Base-by-base conservation (phyloP, 805 yeast species). In the Candida jianshihensis region DNA sequence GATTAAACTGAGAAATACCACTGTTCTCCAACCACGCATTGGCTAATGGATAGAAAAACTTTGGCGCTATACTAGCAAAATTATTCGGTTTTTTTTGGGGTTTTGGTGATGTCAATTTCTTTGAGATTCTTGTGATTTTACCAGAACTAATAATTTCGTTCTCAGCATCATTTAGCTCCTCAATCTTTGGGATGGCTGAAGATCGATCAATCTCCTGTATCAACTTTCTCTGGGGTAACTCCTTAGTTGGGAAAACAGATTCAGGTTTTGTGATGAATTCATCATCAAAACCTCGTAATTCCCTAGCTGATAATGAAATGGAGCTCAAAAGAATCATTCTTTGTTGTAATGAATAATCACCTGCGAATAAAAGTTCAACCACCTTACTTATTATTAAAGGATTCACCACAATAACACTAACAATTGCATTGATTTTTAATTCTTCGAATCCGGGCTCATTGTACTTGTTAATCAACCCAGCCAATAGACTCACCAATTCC, bases 341-440 rank as follows among this genome's bases (percentile, higher is more conserved):
- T 41, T 81, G 89, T 42, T 83, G 92, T 15, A 92, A 55, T 0
- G 95, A 86, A 42, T 81, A 75, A 50, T 90, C 98, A 0, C 89
- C 88, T 0, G 70, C 65, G 25, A 75, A 61, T 14, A 88, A 60
- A 14, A 79, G 54, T 19, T 63, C 52, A 28, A 73, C 48, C 6
- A 59, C 47, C 9, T 54, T 49, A 0, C 58, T 44, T 1, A 78
- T 52, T 19, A 68, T 64, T 1, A 61, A 51, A 0, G 86, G 76
- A 33, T 66, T 66, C 0, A 78, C 63, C 1, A 72, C 78, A 14
- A 84, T 61, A 1, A 86, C 64, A 2, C 92, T 75, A 6, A 81
- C 73, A 53, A 88, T 48, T 12, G 81, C 66, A 30, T 75, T 71
- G n/a, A 87, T 63, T 37, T 76, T 71, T 63, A 73, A 60, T n/a